Conservation (phyloP, 208 protist genomes). For the Leishmania major region DNA sequence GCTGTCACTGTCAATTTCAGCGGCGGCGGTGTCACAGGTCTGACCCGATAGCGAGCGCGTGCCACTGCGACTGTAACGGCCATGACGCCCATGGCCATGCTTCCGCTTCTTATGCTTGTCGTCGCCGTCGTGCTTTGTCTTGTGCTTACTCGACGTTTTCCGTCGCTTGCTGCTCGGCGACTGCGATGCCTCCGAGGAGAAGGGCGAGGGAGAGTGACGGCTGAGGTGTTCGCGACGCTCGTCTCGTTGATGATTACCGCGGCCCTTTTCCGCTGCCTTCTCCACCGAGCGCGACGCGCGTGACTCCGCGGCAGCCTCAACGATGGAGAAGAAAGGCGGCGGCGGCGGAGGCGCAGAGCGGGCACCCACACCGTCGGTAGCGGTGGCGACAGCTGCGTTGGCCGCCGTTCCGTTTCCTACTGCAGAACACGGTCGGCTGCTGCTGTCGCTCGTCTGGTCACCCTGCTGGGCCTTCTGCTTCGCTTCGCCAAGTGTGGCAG, state of each 20-base stretch:
- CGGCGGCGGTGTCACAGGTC: neutral
- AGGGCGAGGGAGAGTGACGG: neutral
- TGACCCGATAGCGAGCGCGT: neutral
- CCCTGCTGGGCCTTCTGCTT: neutral
- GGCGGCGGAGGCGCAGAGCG: too few species aligned
- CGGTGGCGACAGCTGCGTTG: neutral
- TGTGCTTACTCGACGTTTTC: neutral
- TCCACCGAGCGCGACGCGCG: neutral
- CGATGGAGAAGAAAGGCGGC: conserved; percentile 2
- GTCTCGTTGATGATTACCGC: neutral
- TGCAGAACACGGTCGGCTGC: neutral
- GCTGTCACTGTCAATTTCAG: conserved; percentile 1
- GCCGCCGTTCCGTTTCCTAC: neutral
- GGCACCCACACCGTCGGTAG: neutral
- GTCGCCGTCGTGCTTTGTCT: neutral
- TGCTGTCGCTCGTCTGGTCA: neutral
- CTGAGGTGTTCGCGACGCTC: neutral
- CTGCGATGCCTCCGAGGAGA: neutral
- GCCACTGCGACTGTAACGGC: neutral
- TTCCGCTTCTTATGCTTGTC: neutral
- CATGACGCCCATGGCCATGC: neutral
- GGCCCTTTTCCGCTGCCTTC: neutral
- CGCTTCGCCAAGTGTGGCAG: neutral
- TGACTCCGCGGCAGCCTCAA: neutral
- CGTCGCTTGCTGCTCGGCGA: neutral